Evolutionary conservation across 768 basidiomycete species (phyloP), one percentile per base, ranked within the genome.

Genomic region (Infundibulicybe gibba): DNA sequence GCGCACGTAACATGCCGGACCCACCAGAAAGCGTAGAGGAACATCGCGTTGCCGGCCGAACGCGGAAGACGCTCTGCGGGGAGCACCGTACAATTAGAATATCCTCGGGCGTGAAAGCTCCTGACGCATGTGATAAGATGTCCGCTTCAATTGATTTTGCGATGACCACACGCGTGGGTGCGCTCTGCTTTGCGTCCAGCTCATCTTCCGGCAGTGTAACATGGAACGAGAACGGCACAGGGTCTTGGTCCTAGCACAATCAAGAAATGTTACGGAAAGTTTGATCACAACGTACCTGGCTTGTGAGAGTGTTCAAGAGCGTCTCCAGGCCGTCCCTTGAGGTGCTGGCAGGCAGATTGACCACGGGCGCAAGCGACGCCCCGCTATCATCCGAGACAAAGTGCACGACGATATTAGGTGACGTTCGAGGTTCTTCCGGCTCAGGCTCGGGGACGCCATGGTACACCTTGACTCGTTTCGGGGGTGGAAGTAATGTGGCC

Each of bases 41-140:
- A 63, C 95, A 99, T 56, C 97, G 71, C 25, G 93, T 94, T 10
- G 97, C 93, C 17, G 92, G 91, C 54, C 94, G 76, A 20, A 99
- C 94, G 49, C 85, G 82, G 68, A 97, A 99, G 3, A 98, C 88
- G 39, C 94, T 91, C 64, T 99, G 94, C 8, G 95, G 95, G 20
- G 94, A 85, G 64, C 95, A 98, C 55, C 86, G 81, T 19, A 98
- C 77, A 43, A 89, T 75, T 47, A 98, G 82, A 9, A 94, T 77
- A 59, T 91, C 93, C 76, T 99, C 95, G 8, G 81, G 74, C 0
- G 89, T 85, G 54, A 91, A 89, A 0, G 78, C 72, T 19, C 80
- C 74, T 2, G 87, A 85, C 0, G 85, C 75, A 58, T 86, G 87
- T 6, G 74, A 68, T 8, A 98, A 72, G 8, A 97, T 77, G 58